Evolutionary conservation across 495 filamentous ascomycete species (phyloP).

Genomic region (Neurospora tetraspora): DNA sequence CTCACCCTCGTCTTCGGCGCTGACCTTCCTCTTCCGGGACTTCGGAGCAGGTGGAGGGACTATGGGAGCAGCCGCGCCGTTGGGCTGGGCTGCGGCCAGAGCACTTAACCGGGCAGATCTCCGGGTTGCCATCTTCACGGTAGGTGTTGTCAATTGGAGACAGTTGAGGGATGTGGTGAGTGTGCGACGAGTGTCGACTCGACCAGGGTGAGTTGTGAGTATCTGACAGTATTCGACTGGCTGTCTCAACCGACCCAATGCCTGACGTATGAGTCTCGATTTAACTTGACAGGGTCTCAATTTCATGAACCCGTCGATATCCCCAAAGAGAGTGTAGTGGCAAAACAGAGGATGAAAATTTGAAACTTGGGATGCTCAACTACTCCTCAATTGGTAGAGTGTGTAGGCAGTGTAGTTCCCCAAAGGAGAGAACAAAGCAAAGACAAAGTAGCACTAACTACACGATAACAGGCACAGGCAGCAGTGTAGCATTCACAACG

Average conservation of each 20-base stretch:
- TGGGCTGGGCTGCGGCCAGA: slow-evolving; percentile 15
- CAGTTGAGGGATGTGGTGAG: background rate
- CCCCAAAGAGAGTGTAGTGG: background rate
- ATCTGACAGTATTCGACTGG: background rate
- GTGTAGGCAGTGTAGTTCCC: background rate
- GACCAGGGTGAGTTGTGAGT: background rate
- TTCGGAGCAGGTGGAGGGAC: slow-evolving; percentile 8
- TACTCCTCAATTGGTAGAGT: background rate
- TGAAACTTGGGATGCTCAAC: background rate
- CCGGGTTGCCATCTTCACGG: slow-evolving; percentile 42
- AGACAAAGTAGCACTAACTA: background rate
- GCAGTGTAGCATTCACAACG: background rate
- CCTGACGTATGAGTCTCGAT: background rate
- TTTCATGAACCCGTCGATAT: background rate
- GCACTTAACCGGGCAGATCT: slow-evolving; percentile 49
- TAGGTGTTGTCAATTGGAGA: background rate
- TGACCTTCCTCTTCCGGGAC: slow-evolving; percentile 31
- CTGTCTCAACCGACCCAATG: background rate
- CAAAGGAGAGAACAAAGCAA: background rate
- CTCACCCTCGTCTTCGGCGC: background rate
- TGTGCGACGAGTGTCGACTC: background rate
- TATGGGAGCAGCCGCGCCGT: slow-evolving; percentile 7
- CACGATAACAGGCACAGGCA: background rate
- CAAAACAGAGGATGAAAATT: background rate
- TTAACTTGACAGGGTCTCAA: background rate